Base-by-base conservation (phyloP, 2,329 filamentous ascomycete genomes). In the Diaporthe velutina region DNA sequence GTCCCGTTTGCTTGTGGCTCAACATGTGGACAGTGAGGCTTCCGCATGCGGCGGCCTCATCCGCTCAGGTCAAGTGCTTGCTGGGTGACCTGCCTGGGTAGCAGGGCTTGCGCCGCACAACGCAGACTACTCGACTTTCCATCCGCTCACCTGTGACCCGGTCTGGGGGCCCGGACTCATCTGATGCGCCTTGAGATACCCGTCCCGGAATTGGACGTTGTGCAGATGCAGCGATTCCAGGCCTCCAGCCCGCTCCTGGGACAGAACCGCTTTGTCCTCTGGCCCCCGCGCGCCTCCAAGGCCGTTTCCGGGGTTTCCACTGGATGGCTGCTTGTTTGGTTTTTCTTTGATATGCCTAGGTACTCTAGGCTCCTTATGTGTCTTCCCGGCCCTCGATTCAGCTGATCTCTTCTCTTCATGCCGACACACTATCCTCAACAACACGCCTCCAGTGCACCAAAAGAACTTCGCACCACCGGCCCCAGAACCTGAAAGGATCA, bases 201-300 rank as follows among this genome's bases (percentile, higher is more conserved):
- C 12, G 42, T 17, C 42, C 71, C 71, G 71, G 71, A 68, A 57
- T 45, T 67, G 71, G 71, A 57, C 22, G 4, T 6, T 22, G 7
- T 45, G n/a, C n/a, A 64, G 58, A 45, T 61, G 38, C 38, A 45
- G 58, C 40, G 40, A 30, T 40, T n/a, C n/a, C n/a, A n/a, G n/a
- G n/a, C n/a, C n/a, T n/a, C n/a, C n/a, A n/a, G n/a, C n/a, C n/a
- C n/a, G n/a, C n/a, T 28, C 48, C 52, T 61, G 17, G 38, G 30
- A 25, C 42, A 55, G 45, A 1, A 8, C n/a, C 25, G 30, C 60
- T 70, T 58, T 68, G 61, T 68, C 40, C 30, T n/a, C 40, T 22
- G 19, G n/a, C 10, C 55, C 40, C 33, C 28, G 4, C 38, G 3
- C 38, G 4, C 4, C n/a, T 54, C 58, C 38, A 38, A n/a, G 5